These are phyloP conservation scores for Cinchona pubescens DNA, from an alignment of 257 asterid species.

Conservation along the genomic window DNA sequence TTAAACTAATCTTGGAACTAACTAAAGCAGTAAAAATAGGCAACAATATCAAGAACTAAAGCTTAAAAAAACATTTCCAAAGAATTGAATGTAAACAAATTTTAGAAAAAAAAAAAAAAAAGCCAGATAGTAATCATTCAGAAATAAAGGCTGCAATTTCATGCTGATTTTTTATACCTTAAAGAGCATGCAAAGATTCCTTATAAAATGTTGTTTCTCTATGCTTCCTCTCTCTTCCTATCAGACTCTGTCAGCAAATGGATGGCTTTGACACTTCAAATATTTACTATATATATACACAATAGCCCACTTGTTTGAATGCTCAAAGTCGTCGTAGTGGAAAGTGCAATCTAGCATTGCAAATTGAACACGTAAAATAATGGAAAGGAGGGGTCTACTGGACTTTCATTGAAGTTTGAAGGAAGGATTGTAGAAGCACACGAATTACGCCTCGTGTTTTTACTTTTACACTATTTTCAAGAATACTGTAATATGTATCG, in stretches of 20 bases:
- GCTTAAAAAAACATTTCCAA: neutral
- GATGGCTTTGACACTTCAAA: conserved; percentile 1
- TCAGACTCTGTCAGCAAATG: neutral
- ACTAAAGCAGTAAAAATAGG: neutral
- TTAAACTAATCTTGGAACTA: neutral
- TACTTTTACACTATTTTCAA: neutral
- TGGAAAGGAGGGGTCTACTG: neutral
- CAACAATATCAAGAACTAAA: conserved; percentile 1
- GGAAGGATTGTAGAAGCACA: conserved; percentile 29
- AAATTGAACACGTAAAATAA: conserved; percentile 15
- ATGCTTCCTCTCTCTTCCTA: neutral
- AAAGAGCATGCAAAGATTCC: conserved; percentile 3
- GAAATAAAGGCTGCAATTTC: too few relatives aligned
- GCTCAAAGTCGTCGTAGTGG: conserved; percentile 9
- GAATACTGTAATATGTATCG: too few relatives aligned
- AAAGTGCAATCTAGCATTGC: conserved; percentile 3
- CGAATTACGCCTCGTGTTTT: conserved; percentile 18
- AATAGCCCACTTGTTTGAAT: conserved; percentile 18
- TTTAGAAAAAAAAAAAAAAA: too few relatives aligned
- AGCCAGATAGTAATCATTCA: too few relatives aligned
- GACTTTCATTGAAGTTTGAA: conserved; percentile 30
- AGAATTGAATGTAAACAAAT: neutral
- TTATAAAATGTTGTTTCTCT: neutral
- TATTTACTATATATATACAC: neutral
- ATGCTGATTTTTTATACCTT: too few relatives aligned